Conservation (phyloP, 1,284 basidiomycete genomes). For the Meira miltonrushii region DNA sequence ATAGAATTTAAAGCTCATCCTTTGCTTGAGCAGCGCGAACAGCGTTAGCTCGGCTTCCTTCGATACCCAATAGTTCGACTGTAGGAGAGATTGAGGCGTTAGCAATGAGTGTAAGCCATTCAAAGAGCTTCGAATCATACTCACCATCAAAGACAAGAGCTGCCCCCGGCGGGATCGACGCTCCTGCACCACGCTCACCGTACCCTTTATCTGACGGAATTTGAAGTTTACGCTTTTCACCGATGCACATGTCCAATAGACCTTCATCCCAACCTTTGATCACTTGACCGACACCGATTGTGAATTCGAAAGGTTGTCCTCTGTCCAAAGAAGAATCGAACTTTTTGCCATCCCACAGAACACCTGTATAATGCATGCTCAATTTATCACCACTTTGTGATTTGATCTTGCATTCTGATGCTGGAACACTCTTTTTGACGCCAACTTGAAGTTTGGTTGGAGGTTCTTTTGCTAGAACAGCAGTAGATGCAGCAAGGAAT, state of each 20-base stretch:
- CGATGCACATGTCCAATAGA: conserved; percentile 70
- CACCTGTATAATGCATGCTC: conserved; percentile 69
- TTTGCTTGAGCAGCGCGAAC: neutral
- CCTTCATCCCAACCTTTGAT: conserved; percentile 62
- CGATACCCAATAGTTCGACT: conserved; percentile 18
- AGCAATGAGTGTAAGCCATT: neutral
- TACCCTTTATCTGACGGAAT: conserved; percentile 38
- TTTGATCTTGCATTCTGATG: conserved; percentile 61
- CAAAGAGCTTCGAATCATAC: neutral
- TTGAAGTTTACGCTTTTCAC: conserved; percentile 78
- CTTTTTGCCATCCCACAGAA: conserved; percentile 64
- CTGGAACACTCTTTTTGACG: conserved; percentile 55
- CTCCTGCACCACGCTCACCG: conserved; percentile 72
- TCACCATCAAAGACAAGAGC: conserved; percentile 75
- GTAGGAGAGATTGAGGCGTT: neutral
- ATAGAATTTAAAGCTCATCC: conserved; percentile 1
- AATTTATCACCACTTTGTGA: conserved; percentile 66
- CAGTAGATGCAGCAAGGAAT: neutral
- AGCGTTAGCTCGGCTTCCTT: conserved; percentile 13
- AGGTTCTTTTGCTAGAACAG: conserved; percentile 22
- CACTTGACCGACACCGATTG: conserved; percentile 69
- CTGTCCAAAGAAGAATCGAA: conserved; percentile 72
- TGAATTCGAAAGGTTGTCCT: conserved; percentile 58
- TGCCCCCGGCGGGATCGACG: conserved; percentile 73
- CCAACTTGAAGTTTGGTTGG: conserved; percentile 43